phyloP scores from a whole-genome alignment of 2,329 filamentous ascomycete genomes.

The Macrophomina tecta region DNA sequence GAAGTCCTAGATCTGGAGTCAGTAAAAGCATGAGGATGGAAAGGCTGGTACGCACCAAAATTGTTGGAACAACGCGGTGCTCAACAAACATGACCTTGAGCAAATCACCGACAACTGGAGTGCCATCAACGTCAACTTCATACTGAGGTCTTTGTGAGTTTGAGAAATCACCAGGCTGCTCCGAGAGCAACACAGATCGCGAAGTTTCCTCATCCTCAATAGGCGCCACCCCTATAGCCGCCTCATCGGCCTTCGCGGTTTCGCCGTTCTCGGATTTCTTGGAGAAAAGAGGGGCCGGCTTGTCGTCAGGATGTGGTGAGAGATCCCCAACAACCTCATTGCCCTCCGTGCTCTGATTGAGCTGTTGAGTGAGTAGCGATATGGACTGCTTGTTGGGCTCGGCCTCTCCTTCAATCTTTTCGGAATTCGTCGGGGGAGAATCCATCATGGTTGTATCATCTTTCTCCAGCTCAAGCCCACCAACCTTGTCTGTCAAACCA shows the following conservation, averaged over 20 bases:
- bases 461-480: constrained; percentile 65
- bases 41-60: constrained; percentile 71
- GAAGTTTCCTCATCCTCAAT: constrained; percentile 44
- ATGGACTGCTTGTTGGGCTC: constrained; percentile 41
- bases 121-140: constrained; percentile 65
- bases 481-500: constrained; percentile 61
- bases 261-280: constrained; percentile 38
- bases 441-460: constrained; percentile 43
- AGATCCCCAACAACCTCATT: constrained; percentile 41
- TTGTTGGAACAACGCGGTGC: constrained; percentile 91
- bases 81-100: constrained; percentile 97
- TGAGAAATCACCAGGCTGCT: constrained; percentile 36
- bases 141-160: constrained; percentile 47
- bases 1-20: constrained; percentile 69
- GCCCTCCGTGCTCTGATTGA: constrained; percentile 42
- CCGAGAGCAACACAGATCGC: constrained; percentile 44
- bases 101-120: constrained; percentile 89
- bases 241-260: constrained; percentile 37
- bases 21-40: neutral
- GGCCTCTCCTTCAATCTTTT: constrained; percentile 32
- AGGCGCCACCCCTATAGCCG: constrained; percentile 41
- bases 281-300: constrained; percentile 70
- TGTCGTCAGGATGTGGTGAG: constrained; percentile 69
- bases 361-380: constrained; percentile 51
- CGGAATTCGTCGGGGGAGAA: constrained; percentile 28